A percentile compares a stretch with the other conserved stretches of the same genome.
Conservation (phyloP, 768 basidiomycete species). For the Botryobasidium botryosum region DNA sequence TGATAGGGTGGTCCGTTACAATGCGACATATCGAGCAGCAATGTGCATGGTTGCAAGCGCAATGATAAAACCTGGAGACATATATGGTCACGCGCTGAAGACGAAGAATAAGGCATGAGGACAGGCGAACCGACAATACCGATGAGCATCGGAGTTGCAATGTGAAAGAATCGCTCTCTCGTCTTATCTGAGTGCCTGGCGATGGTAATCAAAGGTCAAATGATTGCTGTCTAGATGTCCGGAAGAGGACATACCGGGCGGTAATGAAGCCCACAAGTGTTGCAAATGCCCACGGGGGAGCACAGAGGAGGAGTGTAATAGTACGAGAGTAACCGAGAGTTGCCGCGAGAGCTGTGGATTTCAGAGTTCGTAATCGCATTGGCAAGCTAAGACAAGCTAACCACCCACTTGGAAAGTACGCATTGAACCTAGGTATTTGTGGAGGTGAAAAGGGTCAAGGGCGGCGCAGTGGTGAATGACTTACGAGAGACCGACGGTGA, state of each 20-base stretch:
- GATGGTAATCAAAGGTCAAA: background rate
- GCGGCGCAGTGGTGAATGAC: background rate
- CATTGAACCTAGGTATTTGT: conserved; percentile 1
- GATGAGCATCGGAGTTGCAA: conserved; percentile 31
- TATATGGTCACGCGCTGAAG: no score
- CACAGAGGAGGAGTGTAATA: conserved; percentile 53
- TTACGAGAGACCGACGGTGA: conserved; percentile 38
- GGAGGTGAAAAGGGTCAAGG: background rate
- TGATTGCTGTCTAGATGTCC: background rate
- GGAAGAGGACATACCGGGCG: conserved; percentile 19
- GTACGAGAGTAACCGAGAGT: conserved; percentile 57
- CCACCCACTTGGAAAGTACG: background rate
- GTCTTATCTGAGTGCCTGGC: conserved; percentile 44
- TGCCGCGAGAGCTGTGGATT: conserved; percentile 32
- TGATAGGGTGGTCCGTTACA: conserved; percentile 22
- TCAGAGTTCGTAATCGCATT: conserved; percentile 26
- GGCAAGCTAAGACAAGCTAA: conserved; percentile 24
- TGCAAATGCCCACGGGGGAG: conserved; percentile 58
- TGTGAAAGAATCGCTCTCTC: conserved; percentile 59
- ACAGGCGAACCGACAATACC: conserved; percentile 61
- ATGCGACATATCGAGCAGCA: conserved; percentile 43
- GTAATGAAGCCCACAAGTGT: conserved; percentile 36
- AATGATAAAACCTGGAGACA: conserved; percentile 47
- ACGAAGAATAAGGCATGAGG: no score
- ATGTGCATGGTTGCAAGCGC: conserved; percentile 46